Evolutionary conservation across 495 filamentous ascomycete species (phyloP).

Genomic region (Aspergillus affinis): DNA sequence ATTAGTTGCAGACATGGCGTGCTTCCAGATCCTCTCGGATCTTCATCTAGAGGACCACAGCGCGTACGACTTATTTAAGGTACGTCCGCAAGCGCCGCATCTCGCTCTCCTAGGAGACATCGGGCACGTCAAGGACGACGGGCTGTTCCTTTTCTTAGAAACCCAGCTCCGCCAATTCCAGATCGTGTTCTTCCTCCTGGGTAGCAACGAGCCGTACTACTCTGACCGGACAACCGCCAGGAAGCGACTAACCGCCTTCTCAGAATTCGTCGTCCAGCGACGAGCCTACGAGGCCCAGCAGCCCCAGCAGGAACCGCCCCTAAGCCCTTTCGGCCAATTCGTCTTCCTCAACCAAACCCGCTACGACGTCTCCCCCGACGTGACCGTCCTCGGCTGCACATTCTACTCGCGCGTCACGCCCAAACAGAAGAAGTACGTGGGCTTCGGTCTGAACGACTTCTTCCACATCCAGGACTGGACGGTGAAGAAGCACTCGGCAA

Average conservation of each 20-base stretch:
- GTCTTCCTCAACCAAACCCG: constrained; percentile 46
- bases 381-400: constrained; percentile 50
- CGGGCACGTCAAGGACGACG: constrained; percentile 42
- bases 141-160: constrained; percentile 43
- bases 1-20: constrained; percentile 13
- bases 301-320: not conserved
- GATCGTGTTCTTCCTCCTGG: constrained; percentile 51
- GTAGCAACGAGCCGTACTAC: constrained; percentile 58
- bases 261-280: constrained; percentile 14
- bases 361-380: constrained; percentile 32
- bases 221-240: constrained; percentile 37
- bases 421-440: constrained; percentile 24
- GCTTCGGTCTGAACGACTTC: constrained; percentile 49
- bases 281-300: constrained; percentile 4
- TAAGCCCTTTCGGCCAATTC: constrained; percentile 35
- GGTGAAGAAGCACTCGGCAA: constrained; percentile 40
- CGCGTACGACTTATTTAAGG: constrained; percentile 48
- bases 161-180: constrained; percentile 45
- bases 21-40: constrained; percentile 57
- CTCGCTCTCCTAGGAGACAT: constrained; percentile 60
- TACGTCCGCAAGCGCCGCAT: constrained; percentile 45
- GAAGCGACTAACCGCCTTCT: constrained; percentile 22
- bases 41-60: constrained; percentile 52
- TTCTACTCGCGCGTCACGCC: constrained; percentile 26
- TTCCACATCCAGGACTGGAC: constrained; percentile 47